These are phyloP conservation scores for Pseudoneurospora amorphoporcata DNA, from an alignment of 495 filamentous ascomycete genomes.

Conservation along the genomic window DNA sequence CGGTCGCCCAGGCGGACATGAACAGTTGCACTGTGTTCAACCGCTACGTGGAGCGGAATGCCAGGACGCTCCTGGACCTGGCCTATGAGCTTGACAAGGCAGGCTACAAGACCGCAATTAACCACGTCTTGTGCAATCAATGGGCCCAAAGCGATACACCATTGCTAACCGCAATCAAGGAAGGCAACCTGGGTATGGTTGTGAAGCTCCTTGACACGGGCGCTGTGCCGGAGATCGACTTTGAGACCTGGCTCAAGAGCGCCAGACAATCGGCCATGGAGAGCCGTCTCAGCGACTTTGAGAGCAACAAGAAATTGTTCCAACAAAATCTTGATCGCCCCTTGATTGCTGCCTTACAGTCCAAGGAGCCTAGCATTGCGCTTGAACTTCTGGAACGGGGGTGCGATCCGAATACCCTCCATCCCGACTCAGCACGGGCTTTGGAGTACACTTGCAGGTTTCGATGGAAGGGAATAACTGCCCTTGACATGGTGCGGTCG, in stretches of 20 bases:
- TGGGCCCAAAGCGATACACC: slow-evolving; percentile 24
- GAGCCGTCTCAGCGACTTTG: slow-evolving; percentile 19
- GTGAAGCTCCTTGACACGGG: slow-evolving; percentile 32
- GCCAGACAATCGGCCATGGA: slow-evolving; percentile 21
- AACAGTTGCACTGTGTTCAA: slow-evolving; percentile 51
- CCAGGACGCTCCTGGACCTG: slow-evolving; percentile 43
- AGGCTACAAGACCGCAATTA: slow-evolving; percentile 50
- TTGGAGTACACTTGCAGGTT: slow-evolving; percentile 14
- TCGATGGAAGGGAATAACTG: slow-evolving; percentile 26
- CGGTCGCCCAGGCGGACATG: slow-evolving; percentile 59
- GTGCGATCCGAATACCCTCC: slow-evolving; percentile 45
- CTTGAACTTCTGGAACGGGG: slow-evolving; percentile 48
- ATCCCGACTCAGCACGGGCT: slow-evolving; percentile 21
- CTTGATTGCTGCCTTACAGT: slow-evolving; percentile 44
- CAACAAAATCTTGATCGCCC: slow-evolving; percentile 41
- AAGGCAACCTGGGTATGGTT: slow-evolving; percentile 24
- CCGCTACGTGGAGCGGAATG: slow-evolving; percentile 36
- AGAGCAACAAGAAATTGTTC: slow-evolving; percentile 34
- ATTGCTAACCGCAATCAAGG: slow-evolving; percentile 23
- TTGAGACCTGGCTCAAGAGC: slow-evolving; percentile 34
- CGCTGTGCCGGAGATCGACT: slow-evolving; percentile 29
- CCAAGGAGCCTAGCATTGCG: slow-evolving; percentile 39
- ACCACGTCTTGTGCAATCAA: slow-evolving; percentile 39
- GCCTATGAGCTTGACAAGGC: slow-evolving; percentile 50
- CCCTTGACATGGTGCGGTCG: slow-evolving; percentile 46